Evolutionary conservation across 2,329 filamentous ascomycete species (phyloP), one percentile per base, ranked within the genome.

Genomic region (Didymella sp.): DNA sequence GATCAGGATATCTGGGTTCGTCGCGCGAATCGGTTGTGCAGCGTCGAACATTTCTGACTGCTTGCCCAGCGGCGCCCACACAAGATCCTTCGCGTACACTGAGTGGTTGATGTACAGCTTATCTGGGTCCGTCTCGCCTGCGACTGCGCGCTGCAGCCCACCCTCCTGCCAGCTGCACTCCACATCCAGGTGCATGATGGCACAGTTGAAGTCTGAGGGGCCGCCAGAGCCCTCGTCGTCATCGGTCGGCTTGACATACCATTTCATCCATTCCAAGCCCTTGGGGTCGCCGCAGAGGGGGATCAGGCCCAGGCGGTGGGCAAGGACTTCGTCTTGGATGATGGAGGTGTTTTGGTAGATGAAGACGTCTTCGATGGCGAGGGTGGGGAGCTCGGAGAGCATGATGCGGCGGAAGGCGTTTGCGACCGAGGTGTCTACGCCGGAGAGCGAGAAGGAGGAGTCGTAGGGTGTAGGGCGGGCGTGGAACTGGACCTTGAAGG

Each of bases 351-450:
- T 99, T 82, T 97, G 96, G 75, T 91, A 86, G 63, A 98, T 88
- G 79, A 90, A 99, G 74, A 96, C 91, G 61, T 87, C 89, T 82
- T 99, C 95, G 71, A 99, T 93, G 66, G 96, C 95, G 42, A 99
- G 85, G 2, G 92, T 95, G 17, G 94, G 92, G 50, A 99, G 90
- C 81, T 99, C 96, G 66, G 94, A 86, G 76, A 99, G 89, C 70
- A 98, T 85, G 70, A 98, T 98, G 69, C 95, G 92, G 59, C 95
- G 92, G 82, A 98, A 96, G 72, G 96, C 95, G 76, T 99, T 99
- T 72, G 95, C 92, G 74, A 99, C 87, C 51, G 92, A 89, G 71
- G 95, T 92, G 75, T 99, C 95, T 69, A 97, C 80, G 67, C 94
- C 93, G 69, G 96, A 85, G 62, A 99, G 87, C 30, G 93, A 97